Evolutionary conservation across 164 flowering plant species (phyloP).

Genomic region (Nymphaea colorata): DNA sequence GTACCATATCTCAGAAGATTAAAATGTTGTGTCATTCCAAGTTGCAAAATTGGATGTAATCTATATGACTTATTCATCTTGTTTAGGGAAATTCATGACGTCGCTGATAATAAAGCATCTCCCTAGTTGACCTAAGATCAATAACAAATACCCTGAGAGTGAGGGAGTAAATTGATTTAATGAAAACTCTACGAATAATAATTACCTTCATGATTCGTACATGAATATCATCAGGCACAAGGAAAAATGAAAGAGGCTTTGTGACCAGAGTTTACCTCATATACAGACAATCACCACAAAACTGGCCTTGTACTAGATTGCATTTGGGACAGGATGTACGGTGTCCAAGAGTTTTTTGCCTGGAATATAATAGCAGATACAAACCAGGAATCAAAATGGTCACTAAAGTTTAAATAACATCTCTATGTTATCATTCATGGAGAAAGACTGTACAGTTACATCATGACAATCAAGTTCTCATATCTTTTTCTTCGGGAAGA

Average conservation of each 20-base stretch:
- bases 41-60: too few relatives aligned
- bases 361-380: constrained; percentile 18
- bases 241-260: neutral
- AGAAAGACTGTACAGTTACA: too few relatives aligned
- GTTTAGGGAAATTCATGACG: too few relatives aligned
- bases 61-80: too few relatives aligned
- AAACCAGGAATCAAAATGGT: neutral
- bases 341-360: constrained; percentile 91
- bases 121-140: neutral
- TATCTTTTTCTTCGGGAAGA: too few relatives aligned
- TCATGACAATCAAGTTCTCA: too few relatives aligned
- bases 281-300: constrained; percentile 92
- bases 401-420: too few relatives aligned
- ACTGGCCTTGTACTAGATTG: constrained; percentile 75
- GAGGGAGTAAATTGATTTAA: neutral
- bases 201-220: neutral
- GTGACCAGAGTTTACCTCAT: constrained; percentile 46
- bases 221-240: neutral
- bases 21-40: too few relatives aligned
- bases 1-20: too few relatives aligned
- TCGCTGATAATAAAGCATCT: too few relatives aligned
- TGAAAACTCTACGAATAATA: neutral
- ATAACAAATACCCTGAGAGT: neutral
- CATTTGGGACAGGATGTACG: constrained; percentile 78
- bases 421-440: too few relatives aligned